Conservation (phyloP, 2,329 filamentous ascomycete genomes). For the Clonostachys rhizophaga region DNA sequence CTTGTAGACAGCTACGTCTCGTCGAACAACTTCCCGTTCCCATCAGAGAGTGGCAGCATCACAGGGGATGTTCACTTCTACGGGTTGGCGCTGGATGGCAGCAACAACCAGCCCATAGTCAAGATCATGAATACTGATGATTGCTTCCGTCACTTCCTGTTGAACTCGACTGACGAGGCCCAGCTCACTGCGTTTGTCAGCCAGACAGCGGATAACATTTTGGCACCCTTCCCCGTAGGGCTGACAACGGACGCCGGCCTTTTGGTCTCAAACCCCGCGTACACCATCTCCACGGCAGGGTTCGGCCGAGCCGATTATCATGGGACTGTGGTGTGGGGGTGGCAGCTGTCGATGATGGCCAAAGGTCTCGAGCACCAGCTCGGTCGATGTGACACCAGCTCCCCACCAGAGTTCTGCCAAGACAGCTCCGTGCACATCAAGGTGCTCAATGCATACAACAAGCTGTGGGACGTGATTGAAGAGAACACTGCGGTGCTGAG, state of each 20-base stretch:
- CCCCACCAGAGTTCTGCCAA: slow-evolving; percentile 5
- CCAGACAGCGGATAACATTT: slow-evolving; percentile 51
- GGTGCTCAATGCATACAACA: slow-evolving; percentile 48
- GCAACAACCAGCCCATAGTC: slow-evolving; percentile 41
- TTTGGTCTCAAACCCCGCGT: slow-evolving; percentile 58
- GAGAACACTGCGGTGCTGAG: slow-evolving; percentile 43
- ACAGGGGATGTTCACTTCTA: slow-evolving; percentile 36
- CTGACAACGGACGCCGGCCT: slow-evolving; percentile 51
- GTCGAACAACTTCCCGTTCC: slow-evolving; percentile 8
- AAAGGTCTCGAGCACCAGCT: slow-evolving; percentile 54
- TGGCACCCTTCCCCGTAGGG: slow-evolving; percentile 53
- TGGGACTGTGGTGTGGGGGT: slow-evolving; percentile 61
- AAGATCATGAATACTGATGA: slow-evolving; percentile 60
- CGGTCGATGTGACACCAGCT: slow-evolving; percentile 32
- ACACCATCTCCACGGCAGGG: slow-evolving; percentile 39
- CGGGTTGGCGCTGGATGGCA: slow-evolving; percentile 50
- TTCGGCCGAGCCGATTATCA: slow-evolving; percentile 56
- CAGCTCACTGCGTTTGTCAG: slow-evolving; percentile 54
- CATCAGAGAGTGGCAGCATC: slow-evolving; percentile 31
- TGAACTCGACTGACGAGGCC: slow-evolving; percentile 52
- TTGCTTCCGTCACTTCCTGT: slow-evolving; percentile 57
- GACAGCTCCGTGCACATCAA: slow-evolving; percentile 29
- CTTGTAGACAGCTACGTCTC: slow-evolving; percentile 41
- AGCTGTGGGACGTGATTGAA: slow-evolving; percentile 57
- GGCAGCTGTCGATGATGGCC: slow-evolving; percentile 62